Evolutionary conservation across 768 basidiomycete species (phyloP).

Genomic region (Lyophyllum decastes): DNA sequence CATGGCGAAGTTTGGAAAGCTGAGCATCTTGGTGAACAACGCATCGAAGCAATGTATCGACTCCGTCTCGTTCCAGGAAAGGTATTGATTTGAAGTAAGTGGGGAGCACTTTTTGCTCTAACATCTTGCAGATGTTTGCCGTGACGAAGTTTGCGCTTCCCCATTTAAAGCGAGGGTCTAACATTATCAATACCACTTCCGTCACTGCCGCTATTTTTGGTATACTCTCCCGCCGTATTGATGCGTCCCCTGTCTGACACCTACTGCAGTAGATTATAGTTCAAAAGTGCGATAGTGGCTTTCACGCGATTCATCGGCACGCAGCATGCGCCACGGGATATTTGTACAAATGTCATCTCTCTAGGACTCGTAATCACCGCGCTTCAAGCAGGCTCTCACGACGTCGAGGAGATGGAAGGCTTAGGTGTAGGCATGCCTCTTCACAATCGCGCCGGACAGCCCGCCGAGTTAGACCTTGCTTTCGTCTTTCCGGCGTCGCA

Average conservation of each 20-base stretch:
- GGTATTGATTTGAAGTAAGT: slow-evolving; percentile 55
- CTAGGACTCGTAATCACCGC: slow-evolving; percentile 61
- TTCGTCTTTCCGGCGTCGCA: slow-evolving; percentile 57
- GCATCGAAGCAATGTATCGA: slow-evolving; percentile 48
- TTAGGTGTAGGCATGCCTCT: slow-evolving; percentile 50
- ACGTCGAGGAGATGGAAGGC: slow-evolving; percentile 35
- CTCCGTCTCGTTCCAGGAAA: slow-evolving; percentile 6
- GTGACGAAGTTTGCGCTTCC: slow-evolving; percentile 52
- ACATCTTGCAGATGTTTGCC: slow-evolving; percentile 6
- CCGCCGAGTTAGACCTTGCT: slow-evolving; percentile 42
- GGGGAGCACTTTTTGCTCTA: slow-evolving; percentile 2
- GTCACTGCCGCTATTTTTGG: slow-evolving; percentile 45
- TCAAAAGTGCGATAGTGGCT: slow-evolving; percentile 59
- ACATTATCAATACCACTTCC: slow-evolving; percentile 63
- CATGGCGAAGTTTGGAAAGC: slow-evolving; percentile 40
- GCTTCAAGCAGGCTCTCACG: slow-evolving; percentile 56
- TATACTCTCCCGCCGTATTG: slow-evolving; percentile 20
- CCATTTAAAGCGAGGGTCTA: slow-evolving; percentile 56
- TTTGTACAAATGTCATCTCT: slow-evolving; percentile 52
- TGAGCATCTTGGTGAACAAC: slow-evolving; percentile 65
- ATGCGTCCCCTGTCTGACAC: slow-evolving; percentile 6
- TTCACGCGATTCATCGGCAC: slow-evolving; percentile 57
- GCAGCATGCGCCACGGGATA: slow-evolving; percentile 37
- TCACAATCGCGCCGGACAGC: slow-evolving; percentile 35
- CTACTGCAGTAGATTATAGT: slow-evolving; percentile 44